Percentiles rank a stretch among this genome's conserved stretches.
Evolutionary conservation across 192 early-diverging fungal genomes (phyloP).

Genomic region (Coemansia sp.): DNA sequence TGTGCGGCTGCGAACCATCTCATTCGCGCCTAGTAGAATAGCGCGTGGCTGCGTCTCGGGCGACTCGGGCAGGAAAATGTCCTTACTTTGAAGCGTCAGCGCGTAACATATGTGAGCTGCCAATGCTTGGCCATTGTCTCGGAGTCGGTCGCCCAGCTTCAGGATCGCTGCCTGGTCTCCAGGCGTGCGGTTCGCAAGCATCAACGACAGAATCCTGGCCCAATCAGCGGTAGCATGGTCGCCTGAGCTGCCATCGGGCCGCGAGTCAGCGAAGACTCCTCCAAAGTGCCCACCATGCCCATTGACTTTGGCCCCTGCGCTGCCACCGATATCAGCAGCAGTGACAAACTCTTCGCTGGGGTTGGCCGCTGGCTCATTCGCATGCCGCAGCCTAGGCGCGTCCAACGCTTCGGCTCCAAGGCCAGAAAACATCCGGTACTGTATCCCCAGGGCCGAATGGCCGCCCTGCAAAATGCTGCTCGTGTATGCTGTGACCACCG

Average conservation of each 20-base stretch:
- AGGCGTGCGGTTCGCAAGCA: conserved; percentile 84
- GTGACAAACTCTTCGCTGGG: conserved; percentile 22
- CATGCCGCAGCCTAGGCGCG: background rate
- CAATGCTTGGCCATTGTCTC: conserved; percentile 53
- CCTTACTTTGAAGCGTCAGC: conserved; percentile 59
- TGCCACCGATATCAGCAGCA: conserved; percentile 24
- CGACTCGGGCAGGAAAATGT: conserved; percentile 65
- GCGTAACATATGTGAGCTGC: conserved; percentile 86
- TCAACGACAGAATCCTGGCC: conserved; percentile 74
- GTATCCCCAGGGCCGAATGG: conserved; percentile 57
- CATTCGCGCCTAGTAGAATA: conserved; percentile 69
- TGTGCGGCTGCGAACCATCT: conserved; percentile 17
- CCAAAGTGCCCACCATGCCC: background rate
- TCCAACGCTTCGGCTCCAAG: conserved; percentile 56
- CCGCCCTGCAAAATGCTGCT: conserved; percentile 55
- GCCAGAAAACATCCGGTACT: conserved; percentile 73
- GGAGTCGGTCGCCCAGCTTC: conserved; percentile 78
- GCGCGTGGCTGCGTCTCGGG: conserved; percentile 66
- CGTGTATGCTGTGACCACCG: conserved; percentile 75
- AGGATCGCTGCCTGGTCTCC: conserved; percentile 72
- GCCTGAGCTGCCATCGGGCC: background rate
- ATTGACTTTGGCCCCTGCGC: conserved; percentile 12
- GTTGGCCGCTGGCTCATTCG: background rate
- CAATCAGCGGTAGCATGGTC: conserved; percentile 58
- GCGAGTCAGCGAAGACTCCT: background rate